phyloP scores from a whole-genome alignment of 2,329 filamentous ascomycete species.

The Trichoderma sp. region DNA sequence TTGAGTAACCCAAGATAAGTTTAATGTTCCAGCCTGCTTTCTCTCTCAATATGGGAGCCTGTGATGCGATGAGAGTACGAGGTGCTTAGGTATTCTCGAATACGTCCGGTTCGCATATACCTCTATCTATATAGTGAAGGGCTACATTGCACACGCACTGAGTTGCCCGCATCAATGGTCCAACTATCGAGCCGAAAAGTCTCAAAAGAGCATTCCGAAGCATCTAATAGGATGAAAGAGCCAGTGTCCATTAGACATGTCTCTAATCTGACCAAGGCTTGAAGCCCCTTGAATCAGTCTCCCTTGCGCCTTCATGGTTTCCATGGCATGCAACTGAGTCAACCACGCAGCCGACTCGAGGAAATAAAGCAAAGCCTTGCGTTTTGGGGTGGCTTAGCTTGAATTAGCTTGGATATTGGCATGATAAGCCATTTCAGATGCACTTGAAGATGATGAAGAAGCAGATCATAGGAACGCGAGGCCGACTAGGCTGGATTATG shows the following conservation, averaged over 20 bases:
- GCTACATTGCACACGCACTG: not conserved
- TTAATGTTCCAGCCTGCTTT: not conserved
- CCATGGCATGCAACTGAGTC: not conserved
- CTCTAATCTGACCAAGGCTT: not conserved
- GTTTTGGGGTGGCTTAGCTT: not conserved
- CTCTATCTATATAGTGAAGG: not conserved
- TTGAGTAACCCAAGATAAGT: not conserved
- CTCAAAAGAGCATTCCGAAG: not conserved
- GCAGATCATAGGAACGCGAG: not conserved
- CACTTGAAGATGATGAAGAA: not conserved
- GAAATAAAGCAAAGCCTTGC: not conserved
- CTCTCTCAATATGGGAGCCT: not conserved
- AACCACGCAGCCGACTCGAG: not conserved
- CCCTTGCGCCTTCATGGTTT: not conserved
- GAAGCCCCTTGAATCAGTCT: not conserved
- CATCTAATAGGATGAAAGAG: not conserved
- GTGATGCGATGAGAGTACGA: not conserved
- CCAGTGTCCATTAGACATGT: constrained; percentile 1
- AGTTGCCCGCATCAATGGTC: not conserved
- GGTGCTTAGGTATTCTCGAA: not conserved
- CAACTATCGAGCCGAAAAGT: not conserved
- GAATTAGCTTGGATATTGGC: not conserved
- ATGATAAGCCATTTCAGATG: not conserved
- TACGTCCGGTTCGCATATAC: not conserved
- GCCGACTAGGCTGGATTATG: not conserved